Base-by-base conservation (phyloP, 2,329 filamentous ascomycete genomes). In the Nigrospora oryzae region DNA sequence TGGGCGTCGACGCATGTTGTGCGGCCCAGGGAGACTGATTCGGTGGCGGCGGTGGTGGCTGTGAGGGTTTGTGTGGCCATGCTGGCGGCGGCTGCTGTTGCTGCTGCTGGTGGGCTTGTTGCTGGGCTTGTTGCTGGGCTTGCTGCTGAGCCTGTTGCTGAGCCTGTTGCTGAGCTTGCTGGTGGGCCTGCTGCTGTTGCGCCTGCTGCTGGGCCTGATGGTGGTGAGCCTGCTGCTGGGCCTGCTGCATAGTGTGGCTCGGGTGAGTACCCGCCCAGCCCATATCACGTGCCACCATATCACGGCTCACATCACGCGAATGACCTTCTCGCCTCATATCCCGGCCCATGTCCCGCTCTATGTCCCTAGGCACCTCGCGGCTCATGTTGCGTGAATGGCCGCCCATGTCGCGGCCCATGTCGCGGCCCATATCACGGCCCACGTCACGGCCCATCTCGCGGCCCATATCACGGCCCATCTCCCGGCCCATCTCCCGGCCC, bases 21-120 rank as follows among this genome's bases (percentile, higher is more conserved):
- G 61, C 61, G 28, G 59, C 63, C 65, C 65, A 68, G 10, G 63
- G 56, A 10, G 63, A 64, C 47, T 64, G 63, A 13, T 62, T 51
- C 42, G 62, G 62, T n/a, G 56, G 60, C 10, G 62, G 60, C 10
- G 62, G 62, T 15, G 56, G 60, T 10, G 60, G 57, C 43, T 65
- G 63, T 5, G 56, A 55, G 12, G 57, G 51, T 46, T 65, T 65
- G 2, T 62, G 60, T 16, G 59, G 58, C 67, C 66, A 58, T 46
- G 57, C 43, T 54, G 43, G 56, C 43, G 42, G 58, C 34, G 49
- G 45, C 28, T 49, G 42, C 11, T 49, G 46, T 5, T 46, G 40
- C 12, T 45, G 47, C 19, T 44, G 48, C 13, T 51, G 49, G n/a
- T 45, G 46, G 17, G 30, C 30, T 23, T 53, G 51, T 30, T 56